A percentile compares a stretch with the other conserved stretches of the same genome.
Conservation (phyloP, 129 eudicot species). For the Rutidosis leptorrhynchoides region DNA sequence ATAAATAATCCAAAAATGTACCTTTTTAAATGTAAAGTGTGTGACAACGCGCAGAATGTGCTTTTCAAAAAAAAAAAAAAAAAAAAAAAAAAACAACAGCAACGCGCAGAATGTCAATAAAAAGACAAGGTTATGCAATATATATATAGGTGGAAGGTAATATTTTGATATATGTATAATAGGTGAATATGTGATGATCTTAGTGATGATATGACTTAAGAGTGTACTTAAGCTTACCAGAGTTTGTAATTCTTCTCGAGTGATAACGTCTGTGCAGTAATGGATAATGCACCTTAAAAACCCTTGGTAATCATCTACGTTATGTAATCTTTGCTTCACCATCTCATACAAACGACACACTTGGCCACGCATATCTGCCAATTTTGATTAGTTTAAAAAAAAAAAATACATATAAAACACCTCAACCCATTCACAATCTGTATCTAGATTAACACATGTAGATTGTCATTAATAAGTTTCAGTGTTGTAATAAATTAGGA, state of each 20-base stretch:
- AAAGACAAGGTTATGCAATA: not conserved
- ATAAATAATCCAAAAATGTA: not conserved
- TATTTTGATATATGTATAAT: not conserved
- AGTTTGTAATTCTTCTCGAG: constrained; percentile 48
- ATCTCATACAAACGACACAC: constrained; percentile 54
- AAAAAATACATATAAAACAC: not conserved
- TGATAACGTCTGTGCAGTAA: constrained; percentile 48
- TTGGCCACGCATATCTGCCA: constrained; percentile 54
- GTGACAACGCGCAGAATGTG: not conserved
- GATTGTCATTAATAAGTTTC: constrained; percentile 1
- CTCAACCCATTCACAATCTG: not conserved
- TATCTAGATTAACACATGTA: constrained; percentile 6
- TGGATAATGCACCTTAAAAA: constrained; percentile 60
- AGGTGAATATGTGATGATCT: not conserved
- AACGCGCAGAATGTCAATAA: not conserved
- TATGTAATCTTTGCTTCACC: constrained; percentile 59
- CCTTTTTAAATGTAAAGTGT: not conserved
- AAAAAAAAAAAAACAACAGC: too few species aligned
- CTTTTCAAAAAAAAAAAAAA: too few species aligned
- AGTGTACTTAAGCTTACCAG: constrained; percentile 45
- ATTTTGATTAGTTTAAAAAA: not conserved
- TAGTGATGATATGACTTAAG: constrained; percentile 15
- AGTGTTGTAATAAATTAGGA: constrained; percentile 16
- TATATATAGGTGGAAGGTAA: not conserved
- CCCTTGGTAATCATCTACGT: constrained; percentile 45